phyloP scores from a whole-genome alignment of 148 eudicot genomes.

The Hydrangea macrophylla region DNA sequence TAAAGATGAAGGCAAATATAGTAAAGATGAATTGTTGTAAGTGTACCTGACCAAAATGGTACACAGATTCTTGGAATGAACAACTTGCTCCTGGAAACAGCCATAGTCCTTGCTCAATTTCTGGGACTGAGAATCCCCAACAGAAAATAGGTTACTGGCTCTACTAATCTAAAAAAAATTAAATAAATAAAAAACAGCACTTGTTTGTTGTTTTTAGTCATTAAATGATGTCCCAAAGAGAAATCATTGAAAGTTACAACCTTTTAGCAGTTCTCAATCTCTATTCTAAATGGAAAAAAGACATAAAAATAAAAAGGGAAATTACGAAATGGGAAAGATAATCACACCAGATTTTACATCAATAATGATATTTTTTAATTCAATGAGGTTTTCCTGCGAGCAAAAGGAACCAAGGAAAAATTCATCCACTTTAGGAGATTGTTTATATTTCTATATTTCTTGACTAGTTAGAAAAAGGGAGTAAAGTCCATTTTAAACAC shows the following conservation, averaged over 20 bases:
- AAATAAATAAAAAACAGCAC: background rate
- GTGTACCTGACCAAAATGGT: too few relatives aligned
- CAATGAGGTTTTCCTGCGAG: slow-evolving; percentile 73
- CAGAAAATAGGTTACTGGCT: slow-evolving; percentile 3
- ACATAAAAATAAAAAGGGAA: too few relatives aligned
- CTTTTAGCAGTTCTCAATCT: too few relatives aligned
- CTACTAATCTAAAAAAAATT: too few relatives aligned
- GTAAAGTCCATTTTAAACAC: too few relatives aligned
- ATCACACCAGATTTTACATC: slow-evolving; percentile 89
- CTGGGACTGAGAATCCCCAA: slow-evolving; percentile 62
- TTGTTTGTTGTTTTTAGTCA: background rate
- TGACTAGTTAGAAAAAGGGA: background rate
- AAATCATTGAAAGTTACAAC: background rate
- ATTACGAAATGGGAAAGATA: background rate
- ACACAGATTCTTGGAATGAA: too few relatives aligned
- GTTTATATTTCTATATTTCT: too few relatives aligned
- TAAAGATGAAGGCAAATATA: too few relatives aligned
- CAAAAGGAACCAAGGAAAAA: slow-evolving; percentile 5
- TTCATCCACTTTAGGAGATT: too few relatives aligned
- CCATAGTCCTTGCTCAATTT: slow-evolving; percentile 94
- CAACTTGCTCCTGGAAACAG: too few relatives aligned
- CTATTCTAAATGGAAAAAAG: too few relatives aligned
- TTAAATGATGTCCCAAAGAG: background rate
- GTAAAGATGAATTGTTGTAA: too few relatives aligned
- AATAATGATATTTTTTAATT: slow-evolving; percentile 58